phyloP scores from a whole-genome alignment of 345 rosid genomes.

The Eucalyptus albens region DNA sequence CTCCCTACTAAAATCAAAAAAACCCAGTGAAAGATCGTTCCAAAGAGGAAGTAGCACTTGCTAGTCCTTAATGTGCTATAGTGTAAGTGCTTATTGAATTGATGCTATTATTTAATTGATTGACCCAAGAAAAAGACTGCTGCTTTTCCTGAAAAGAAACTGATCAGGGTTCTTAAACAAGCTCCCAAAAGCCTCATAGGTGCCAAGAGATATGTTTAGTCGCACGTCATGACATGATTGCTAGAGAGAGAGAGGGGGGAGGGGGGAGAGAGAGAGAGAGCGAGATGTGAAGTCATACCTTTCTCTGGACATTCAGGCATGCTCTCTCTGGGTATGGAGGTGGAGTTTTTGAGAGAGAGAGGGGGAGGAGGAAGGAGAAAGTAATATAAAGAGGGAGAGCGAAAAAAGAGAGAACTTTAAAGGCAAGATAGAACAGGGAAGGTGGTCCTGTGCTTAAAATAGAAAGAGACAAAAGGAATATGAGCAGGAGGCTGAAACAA shows the following conservation, averaged over 20 bases:
- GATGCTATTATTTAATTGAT: background rate
- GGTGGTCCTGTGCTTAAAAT: background rate
- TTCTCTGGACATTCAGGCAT: constrained; percentile 98
- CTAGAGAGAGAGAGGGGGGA: background rate
- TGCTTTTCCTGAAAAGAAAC: background rate
- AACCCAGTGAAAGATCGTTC: background rate
- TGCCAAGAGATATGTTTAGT: background rate
- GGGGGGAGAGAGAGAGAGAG: background rate
- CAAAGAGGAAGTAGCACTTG: background rate
- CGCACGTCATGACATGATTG: background rate
- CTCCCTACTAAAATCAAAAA: constrained; percentile 29
- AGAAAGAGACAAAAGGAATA: constrained; percentile 3
- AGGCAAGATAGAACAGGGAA: constrained; percentile 45
- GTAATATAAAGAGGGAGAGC: constrained; percentile 11
- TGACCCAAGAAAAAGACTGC: background rate
- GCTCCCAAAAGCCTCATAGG: background rate
- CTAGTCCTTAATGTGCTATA: background rate
- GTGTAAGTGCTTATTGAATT: background rate
- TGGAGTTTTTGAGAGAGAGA: constrained; percentile 1
- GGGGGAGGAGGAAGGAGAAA: constrained; percentile 2
- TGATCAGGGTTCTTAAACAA: background rate
- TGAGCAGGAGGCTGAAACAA: background rate
- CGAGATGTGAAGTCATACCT: constrained; percentile 38
- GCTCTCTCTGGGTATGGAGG: constrained; percentile 26
- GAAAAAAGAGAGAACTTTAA: constrained; percentile 30